Evolutionary conservation across 148 eudicot genomes (phyloP).

Genomic region (Vaccinium vitisidaea): DNA sequence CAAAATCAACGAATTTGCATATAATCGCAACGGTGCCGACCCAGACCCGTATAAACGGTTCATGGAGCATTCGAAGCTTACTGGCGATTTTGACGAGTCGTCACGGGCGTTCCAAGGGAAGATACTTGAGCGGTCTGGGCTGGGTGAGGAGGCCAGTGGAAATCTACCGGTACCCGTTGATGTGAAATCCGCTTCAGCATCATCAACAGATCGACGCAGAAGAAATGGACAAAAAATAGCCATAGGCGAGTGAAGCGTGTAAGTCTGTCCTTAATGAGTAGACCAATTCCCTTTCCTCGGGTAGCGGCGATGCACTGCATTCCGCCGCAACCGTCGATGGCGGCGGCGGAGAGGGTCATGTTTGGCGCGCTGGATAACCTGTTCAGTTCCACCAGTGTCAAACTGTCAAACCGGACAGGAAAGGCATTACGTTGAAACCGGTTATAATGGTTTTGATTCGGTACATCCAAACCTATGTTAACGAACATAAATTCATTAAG

Average conservation of each 20-base stretch:
- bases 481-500: no score
- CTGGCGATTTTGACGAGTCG: constrained; percentile 50
- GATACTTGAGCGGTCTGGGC: constrained; percentile 55
- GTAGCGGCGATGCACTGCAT: constrained; percentile 36
- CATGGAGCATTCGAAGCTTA: constrained; percentile 36
- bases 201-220: no score
- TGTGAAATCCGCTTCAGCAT: no score
- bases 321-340: constrained; percentile 58
- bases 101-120: constrained; percentile 52
- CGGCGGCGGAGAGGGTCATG: constrained; percentile 59
- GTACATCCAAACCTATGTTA: no score
- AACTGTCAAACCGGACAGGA: constrained; percentile 2
- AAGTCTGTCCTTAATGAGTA: no score
- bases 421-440: no score
- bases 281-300: no score
- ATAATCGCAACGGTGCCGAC: no score
- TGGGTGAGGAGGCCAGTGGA: constrained; percentile 51
- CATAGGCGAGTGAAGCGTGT: no score
- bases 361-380: constrained; percentile 48
- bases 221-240: no score
- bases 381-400: constrained; percentile 33
- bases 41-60: constrained; percentile 20
- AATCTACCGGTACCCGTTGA: constrained; percentile 22
- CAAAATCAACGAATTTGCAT: no score
- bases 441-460: no score